phyloP scores from a whole-genome alignment of 768 basidiomycete species.

The Calocera viscosa region DNA sequence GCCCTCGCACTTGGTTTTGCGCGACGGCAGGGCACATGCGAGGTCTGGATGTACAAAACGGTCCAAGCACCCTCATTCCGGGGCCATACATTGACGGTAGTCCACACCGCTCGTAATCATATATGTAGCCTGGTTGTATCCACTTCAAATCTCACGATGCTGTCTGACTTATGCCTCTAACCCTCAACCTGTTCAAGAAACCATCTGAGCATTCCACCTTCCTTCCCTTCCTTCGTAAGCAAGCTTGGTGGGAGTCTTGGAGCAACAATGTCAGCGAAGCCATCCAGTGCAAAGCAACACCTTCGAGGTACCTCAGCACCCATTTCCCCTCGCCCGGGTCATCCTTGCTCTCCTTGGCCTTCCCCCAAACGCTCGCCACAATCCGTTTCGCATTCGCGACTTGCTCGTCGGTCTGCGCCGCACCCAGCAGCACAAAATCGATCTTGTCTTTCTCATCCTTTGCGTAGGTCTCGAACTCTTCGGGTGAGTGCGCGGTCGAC shows the following conservation, averaged over 20 bases:
- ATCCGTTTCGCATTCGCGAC: neutral
- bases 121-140: no score
- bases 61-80: no score
- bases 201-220: neutral
- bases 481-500: neutral
- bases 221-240: slow-evolving; percentile 1
- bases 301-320: neutral
- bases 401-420: neutral
- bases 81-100: no score
- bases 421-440: neutral
- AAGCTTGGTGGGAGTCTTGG: neutral
- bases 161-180: neutral
- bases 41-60: no score
- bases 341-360: neutral
- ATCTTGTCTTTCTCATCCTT: neutral
- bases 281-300: neutral
- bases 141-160: no score
- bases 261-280: neutral
- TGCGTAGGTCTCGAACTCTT: neutral
- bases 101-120: no score
- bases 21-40: no score
- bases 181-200: neutral
- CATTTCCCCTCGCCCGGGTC: neutral
- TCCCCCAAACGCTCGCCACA: neutral
- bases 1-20: no score